Base-by-base conservation (phyloP, 495 filamentous ascomycete species). In the Sporormia fimetaria region DNA sequence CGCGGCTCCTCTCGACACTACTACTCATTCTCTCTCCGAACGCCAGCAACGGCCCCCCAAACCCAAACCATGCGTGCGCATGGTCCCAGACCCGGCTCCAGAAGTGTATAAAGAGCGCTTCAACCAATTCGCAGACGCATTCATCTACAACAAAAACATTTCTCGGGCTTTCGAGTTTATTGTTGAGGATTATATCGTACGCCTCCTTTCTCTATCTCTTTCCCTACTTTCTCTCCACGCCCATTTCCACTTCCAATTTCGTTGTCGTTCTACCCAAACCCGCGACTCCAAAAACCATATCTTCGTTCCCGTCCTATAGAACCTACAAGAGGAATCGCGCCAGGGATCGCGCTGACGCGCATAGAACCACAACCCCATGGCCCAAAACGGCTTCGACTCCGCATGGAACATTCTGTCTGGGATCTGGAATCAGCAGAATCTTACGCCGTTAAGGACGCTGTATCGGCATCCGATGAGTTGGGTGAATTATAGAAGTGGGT, bases 311-410 rank as follows among this genome's bases (percentile, higher is more conserved):
- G n/a, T n/a, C n/a, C n/a, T n/a, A n/a, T n/a, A n/a, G n/a, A n/a
- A n/a, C n/a, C n/a, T n/a, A n/a, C n/a, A n/a, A n/a, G n/a, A n/a
- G n/a, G n/a, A n/a, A n/a, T n/a, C n/a, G n/a, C n/a, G n/a, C n/a
- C n/a, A n/a, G n/a, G n/a, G n/a, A 5, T 2, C 24, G 3, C 20
- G 10, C 14, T 32, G 15, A n/a, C 16, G 7, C 33, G 36, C 3
- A 39, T 37, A 65, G 62, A 65, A 65, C 36, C 62, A 65, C 51
- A 62, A 65, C 40, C 60, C 62, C 1, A 9, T 36, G 15, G 62
- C 57, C 2, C 34, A 60, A 24, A 60, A 65, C 23, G 62, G 62
- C 2, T 56, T 55, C 3, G 52, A 61, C 14, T 58, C 60, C 6
- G 61, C 62, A 0, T 57, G 58, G 44, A 53, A 58, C 21, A 59